These are phyloP conservation scores for Fusarium sp. DNA, from an alignment of 2,329 filamentous ascomycete genomes.

Conservation along the genomic window DNA sequence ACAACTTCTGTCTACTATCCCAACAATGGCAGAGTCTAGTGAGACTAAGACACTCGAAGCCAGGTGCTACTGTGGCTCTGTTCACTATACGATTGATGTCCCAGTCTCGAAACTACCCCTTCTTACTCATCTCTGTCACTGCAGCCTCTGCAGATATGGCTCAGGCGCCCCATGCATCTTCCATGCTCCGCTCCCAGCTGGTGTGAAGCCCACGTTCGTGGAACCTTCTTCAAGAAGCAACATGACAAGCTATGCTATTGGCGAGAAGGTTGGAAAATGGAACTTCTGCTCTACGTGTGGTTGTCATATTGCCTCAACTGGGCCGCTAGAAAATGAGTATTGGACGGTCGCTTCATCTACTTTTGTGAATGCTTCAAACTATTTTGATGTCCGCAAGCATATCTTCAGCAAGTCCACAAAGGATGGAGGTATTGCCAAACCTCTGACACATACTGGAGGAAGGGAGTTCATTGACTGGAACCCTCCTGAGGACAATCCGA, in stretches of 20 bases:
- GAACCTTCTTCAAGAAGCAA: constrained; percentile 52
- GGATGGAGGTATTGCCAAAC: constrained; percentile 51
- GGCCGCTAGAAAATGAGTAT: constrained; percentile 40
- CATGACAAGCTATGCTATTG: constrained; percentile 53
- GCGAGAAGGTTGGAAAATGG: constrained; percentile 46
- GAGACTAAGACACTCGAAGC: constrained; percentile 53
- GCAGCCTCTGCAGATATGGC: constrained; percentile 57
- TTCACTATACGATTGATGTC: constrained; percentile 56
- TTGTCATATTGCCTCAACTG: constrained; percentile 56
- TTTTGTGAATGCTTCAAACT: constrained; percentile 50
- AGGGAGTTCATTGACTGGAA: constrained; percentile 51
- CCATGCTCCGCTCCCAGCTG: constrained; percentile 52
- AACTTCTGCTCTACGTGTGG: constrained; percentile 60
- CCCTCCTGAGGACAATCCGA: constrained; percentile 45
- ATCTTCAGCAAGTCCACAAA: constrained; percentile 51
- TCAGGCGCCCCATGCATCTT: constrained; percentile 57
- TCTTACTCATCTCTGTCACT: constrained; percentile 57
- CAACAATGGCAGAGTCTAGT: constrained; percentile 33
- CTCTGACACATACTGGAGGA: constrained; percentile 49
- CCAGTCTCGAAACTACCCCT: constrained; percentile 54
- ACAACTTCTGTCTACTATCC: neutral
- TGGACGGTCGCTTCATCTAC: constrained; percentile 56
- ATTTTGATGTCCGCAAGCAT: constrained; percentile 52
- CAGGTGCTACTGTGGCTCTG: constrained; percentile 58
- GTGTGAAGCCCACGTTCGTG: constrained; percentile 53